These are phyloP conservation scores for Fragaria ananassa DNA, from an alignment of 306 rosid species.

Conservation along the genomic window DNA sequence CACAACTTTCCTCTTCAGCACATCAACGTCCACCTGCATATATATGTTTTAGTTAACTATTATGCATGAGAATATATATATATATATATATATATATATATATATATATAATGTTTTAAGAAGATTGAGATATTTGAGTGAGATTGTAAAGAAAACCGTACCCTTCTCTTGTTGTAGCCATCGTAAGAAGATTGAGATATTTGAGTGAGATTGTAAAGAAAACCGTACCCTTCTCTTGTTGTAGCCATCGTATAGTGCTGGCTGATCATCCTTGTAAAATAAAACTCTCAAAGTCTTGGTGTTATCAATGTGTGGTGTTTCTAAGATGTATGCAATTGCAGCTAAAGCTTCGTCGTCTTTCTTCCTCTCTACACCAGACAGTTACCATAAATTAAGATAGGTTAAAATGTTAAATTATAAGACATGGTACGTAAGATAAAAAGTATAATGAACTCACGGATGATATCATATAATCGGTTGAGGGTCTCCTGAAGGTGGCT, in stretches of 20 bases:
- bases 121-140: background rate
- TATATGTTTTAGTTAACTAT: background rate
- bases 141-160: conserved; percentile 6
- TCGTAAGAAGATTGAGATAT: background rate
- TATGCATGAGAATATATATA: no score
- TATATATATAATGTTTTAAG: background rate
- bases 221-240: conserved; percentile 45
- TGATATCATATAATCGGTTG: background rate
- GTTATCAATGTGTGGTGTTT: conserved; percentile 48
- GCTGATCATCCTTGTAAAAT: conserved; percentile 41
- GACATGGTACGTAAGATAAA: background rate
- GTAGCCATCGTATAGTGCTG: conserved; percentile 47
- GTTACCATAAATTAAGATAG: background rate
- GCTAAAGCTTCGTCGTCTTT: conserved; percentile 46
- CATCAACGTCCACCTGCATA: conserved; percentile 9
- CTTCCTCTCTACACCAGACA: conserved; percentile 37
- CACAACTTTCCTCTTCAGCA: conserved; percentile 28
- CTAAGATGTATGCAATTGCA: conserved; percentile 29
- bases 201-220: background rate
- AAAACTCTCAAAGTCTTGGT: conserved; percentile 43
- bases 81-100: background rate
- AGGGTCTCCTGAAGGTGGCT: conserved; percentile 41
- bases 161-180: conserved; percentile 49
- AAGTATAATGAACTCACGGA: conserved; percentile 2
- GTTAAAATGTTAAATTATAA: background rate